Evolutionary conservation across 768 basidiomycete genomes (phyloP), one percentile per base, ranked within the genome.

Genomic region (Calocera cornea): DNA sequence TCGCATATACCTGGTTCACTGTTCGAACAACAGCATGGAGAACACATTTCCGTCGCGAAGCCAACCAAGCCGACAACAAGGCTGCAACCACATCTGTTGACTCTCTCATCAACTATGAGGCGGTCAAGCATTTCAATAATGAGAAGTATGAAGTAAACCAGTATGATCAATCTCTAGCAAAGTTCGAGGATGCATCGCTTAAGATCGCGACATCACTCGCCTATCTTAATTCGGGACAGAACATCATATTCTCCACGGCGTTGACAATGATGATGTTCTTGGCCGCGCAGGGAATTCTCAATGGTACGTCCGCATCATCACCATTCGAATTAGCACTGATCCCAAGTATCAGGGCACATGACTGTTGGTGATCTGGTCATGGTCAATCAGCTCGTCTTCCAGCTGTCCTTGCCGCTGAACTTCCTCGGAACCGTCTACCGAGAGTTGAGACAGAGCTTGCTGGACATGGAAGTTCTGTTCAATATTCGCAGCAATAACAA

Each of bases 71-170:
- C 0, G 97, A 99, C 72, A 98, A 99, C 77, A 90, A 89, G 74
- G 95, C 95, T 19, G 97, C 95, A 0, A 90, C 92, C 0, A 84
- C 89, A 1, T 91, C 92, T 1, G 92, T 98, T 1, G 97, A 99
- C 74, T 92, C 95, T 0, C 79, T 99, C 49, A 95, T 99, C 75
- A 99, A 99, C 74, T 98, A 92, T 73, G 97, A 99, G 75, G 97
- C 97, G 1, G 97, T 99, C 73, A 99, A 98, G 93, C 88, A 95
- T 73, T 98, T 98, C 82, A 97, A 97, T 80, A 99, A 99, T 74
- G 97, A 98, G 75, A 84, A 83, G 67, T 92, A 86, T 73, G 95
- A 99, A 78, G 82, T 97, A 8, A 81, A 83, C 0, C 92, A 92
- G 75, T 99, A 98, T 76, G 95, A 99, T 76, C 86, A 87, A 66